Percentiles rank a stretch among this genome's conserved stretches.
Conservation (phyloP, 306 rosid genomes). For the Ammopiptanthus mongolicus region DNA sequence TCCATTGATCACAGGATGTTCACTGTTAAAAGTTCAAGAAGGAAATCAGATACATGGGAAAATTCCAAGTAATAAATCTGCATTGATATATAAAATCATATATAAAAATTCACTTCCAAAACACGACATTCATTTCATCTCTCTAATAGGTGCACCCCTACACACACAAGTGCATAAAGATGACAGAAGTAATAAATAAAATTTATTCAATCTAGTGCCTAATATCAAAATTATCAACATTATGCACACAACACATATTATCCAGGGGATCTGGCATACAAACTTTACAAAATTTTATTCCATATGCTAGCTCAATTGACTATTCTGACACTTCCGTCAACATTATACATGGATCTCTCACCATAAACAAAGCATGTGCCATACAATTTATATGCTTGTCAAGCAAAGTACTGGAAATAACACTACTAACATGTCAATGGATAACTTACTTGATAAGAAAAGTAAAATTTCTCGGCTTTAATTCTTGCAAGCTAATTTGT, state of each 20-base stretch:
- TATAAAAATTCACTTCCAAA: neutral
- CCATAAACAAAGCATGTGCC: neutral
- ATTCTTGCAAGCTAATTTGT: conserved; percentile 45
- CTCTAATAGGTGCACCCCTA: neutral
- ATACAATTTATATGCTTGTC: neutral
- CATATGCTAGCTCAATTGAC: neutral
- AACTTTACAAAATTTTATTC: neutral
- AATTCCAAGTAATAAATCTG: neutral
- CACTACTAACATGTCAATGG: neutral
- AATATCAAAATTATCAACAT: neutral
- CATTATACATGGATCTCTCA: neutral
- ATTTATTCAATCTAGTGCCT: neutral
- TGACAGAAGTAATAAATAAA: neutral
- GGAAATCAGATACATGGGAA: neutral
- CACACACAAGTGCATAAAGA: neutral
- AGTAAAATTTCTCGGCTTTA: conserved; percentile 60
- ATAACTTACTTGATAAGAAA: conserved; percentile 75
- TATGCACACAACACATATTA: neutral
- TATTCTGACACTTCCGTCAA: neutral
- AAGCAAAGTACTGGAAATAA: neutral
- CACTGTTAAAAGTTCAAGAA: conserved; percentile 43
- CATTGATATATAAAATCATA: neutral
- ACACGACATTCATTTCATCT: conserved; percentile 6
- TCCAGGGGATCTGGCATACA: neutral
- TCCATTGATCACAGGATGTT: conserved; percentile 58